Evolutionary conservation across 805 yeast genomes (phyloP).

Genomic region (Hanseniaspora lindneri): DNA sequence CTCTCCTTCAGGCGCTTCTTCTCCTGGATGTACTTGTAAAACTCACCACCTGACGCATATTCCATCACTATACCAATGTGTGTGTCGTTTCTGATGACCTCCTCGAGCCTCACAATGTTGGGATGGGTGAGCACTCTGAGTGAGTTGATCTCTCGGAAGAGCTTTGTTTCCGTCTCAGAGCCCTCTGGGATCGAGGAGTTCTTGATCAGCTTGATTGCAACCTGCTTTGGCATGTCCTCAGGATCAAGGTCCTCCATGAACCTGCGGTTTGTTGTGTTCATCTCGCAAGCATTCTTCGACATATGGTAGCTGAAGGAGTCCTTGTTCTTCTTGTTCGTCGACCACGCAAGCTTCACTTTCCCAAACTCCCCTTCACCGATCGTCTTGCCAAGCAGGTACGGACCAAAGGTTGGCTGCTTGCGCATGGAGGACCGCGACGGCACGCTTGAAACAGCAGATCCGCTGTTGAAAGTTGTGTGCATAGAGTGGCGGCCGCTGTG

Average conservation of each 20-base stretch:
- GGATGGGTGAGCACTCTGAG: slow-evolving; percentile 80
- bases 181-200: slow-evolving; percentile 81
- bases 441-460: neutral
- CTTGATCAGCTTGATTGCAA: slow-evolving; percentile 84
- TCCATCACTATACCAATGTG: slow-evolving; percentile 94
- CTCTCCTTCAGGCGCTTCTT: slow-evolving; percentile 80
- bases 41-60: slow-evolving; percentile 95
- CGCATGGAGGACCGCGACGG: slow-evolving; percentile 25
- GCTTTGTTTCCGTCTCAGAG: slow-evolving; percentile 74
- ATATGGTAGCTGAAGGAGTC: slow-evolving; percentile 1
- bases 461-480: neutral
- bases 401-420: slow-evolving; percentile 75
- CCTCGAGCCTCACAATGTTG: slow-evolving; percentile 81
- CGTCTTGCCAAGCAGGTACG: slow-evolving; percentile 81
- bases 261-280: neutral
- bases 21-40: slow-evolving; percentile 80
- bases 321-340: slow-evolving; percentile 40
- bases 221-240: slow-evolving; percentile 48
- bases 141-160: slow-evolving; percentile 87
- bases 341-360: slow-evolving; percentile 92
- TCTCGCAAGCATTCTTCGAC: neutral
- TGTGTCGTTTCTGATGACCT: slow-evolving; percentile 84
- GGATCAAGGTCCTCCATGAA: slow-evolving; percentile 8
- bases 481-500: neutral
- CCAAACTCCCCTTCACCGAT: slow-evolving; percentile 98